Evolutionary conservation across 805 yeast species (phyloP), one percentile per base, ranked within the genome.

Genomic region (Nakazawaea pomicola): DNA sequence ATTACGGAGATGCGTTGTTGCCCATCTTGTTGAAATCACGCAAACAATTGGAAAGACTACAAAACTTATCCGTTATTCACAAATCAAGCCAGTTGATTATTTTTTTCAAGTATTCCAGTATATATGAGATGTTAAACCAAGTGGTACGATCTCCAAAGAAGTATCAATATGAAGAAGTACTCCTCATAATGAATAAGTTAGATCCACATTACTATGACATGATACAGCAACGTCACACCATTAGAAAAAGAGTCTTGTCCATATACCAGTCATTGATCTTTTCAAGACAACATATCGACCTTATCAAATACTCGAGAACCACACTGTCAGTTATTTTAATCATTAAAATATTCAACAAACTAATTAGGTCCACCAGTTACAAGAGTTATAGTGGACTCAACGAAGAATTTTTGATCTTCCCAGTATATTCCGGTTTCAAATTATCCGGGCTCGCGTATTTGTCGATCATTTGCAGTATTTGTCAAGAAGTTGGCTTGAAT

Each of bases 401-500:
- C 4, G 29, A 20, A 6, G 38, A 40, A 19, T 33, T 36, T 17
- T 21, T 36, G 17, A 19, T 41, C 6, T 34, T 34, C 6, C 32
- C 34, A 7, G 34, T 34, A n/a, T 40, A 34, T 24, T 15, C 30
- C 24, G 39, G 39, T 15, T 29, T 12, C 3, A 35, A 21, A 8
- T 12, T 6, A 17, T 28, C 25, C 7, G 33, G 33, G 17, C 20
- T 29, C 11, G 38, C 21, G 4, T 29, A 30, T 11, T 17, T 30
- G 30, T 29, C 30, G 3, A 12, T 40, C 3, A 27, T 41, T 19
- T 30, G 40, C 21, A 27, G 38, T 12, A 33, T 41, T 6, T 36
- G 44, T 31, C 36, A 31, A 17, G 44, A 41, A 25, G 11, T 41
- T 9, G 44, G 37, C 5, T 2, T 41, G 9, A 33, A 35, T 7